Evolutionary conservation across 2,329 filamentous ascomycete species (phyloP), one percentile per base, ranked within the genome.

Genomic region (Aspergillus hiratsukae): DNA sequence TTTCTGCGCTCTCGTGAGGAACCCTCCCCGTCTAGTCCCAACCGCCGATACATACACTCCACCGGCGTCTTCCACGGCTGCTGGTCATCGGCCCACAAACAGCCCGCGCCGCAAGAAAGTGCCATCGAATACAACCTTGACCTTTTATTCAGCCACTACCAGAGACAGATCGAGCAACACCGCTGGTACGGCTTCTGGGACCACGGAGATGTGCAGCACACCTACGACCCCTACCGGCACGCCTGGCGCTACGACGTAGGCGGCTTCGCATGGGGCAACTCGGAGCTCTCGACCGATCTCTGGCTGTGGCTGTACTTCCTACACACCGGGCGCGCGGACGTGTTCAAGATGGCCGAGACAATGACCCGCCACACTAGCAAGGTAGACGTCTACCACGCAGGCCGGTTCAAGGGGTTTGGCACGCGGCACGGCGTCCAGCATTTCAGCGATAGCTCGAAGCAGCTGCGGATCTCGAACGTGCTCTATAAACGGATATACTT

Each of bases 261-360:
- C 3, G 84, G 84, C 0, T 87, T 83, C 56, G 83, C 83, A 0
- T 87, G 84, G 84, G 84, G 86, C 50, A 87, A 87, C 64, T 84
- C 81, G 0, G 84, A 87, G 65, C 74, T 87, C 0, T 86, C 83
- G 0, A 81, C 84, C 0, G 83, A 87, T 61, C 68, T 86, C 2
- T 87, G 81, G 71, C 80, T 87, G 62, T 87, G 84, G 84, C 79
- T 78, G 3, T 82, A 84, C 56, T 87, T 86, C 69, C 75, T 87
- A 1, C 80, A 81, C 9, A 86, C 83, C 0, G 83, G 83, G 0
- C 75, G 80, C 2, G 76, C 78, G 3, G 82, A 84, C 52, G 79
- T 84, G 0, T 87, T 81, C 62, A 77, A 81, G 0, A 79, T 86
- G 49, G 83, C 83, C 0, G 83, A 87, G 63, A 80, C 82, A 0